Conservation (phyloP, 2,329 filamentous ascomycete species). For the Alternaria viburni region DNA sequence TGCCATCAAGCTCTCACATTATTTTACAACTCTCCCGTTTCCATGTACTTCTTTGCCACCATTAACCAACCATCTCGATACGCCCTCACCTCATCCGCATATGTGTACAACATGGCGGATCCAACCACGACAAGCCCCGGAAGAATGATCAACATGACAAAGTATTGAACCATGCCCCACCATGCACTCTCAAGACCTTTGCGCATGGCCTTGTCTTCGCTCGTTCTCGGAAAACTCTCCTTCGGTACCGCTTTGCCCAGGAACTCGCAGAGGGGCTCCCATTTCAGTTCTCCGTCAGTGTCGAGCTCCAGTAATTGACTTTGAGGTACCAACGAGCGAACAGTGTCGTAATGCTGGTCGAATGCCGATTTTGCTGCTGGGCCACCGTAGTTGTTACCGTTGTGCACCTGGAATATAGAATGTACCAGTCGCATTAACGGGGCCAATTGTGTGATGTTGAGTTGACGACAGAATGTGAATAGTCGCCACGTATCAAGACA, state of each 20-base stretch:
- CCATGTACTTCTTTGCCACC: constrained; percentile 18
- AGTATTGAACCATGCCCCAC: constrained; percentile 29
- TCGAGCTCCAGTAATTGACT: constrained; percentile 35
- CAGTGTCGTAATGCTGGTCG: constrained; percentile 31
- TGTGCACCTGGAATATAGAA: constrained; percentile 29
- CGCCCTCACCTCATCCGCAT: constrained; percentile 14
- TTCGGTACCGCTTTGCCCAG: constrained; percentile 29
- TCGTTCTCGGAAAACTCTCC: constrained; percentile 24
- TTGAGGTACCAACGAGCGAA: constrained; percentile 29
- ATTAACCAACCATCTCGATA: constrained; percentile 18
- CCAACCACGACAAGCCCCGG: constrained; percentile 14
- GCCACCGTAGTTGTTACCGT: constrained; percentile 32
- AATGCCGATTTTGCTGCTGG: constrained; percentile 27
- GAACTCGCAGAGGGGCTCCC: constrained; percentile 40
- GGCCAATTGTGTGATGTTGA: constrained; percentile 30
- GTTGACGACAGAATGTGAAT: constrained; percentile 23
- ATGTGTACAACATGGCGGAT: constrained; percentile 10
- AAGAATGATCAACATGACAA: constrained; percentile 24
- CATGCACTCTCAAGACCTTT: constrained; percentile 25
- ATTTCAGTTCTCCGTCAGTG: constrained; percentile 22
- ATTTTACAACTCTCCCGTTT: constrained; percentile 3
- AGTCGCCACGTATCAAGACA: constrained; percentile 31
- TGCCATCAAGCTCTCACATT: neutral
- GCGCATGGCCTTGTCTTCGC: constrained; percentile 31
- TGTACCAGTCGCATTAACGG: constrained; percentile 32